These are phyloP conservation scores for Coemansia sp. DNA, from an alignment of 192 early-diverging fungal genomes.

Conservation along the genomic window DNA sequence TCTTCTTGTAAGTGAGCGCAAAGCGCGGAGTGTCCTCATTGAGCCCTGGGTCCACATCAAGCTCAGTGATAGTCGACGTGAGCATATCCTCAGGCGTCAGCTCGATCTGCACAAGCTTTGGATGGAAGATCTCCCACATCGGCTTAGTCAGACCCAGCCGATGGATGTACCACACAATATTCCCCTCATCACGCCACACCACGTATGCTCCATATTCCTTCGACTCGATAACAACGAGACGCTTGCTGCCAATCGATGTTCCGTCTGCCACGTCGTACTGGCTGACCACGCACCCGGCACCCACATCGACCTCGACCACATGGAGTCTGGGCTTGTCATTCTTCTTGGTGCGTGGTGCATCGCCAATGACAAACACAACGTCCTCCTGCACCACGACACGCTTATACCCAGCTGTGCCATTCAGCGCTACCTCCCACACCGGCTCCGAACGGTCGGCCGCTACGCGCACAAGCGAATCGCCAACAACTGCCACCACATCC, in stretches of 20 bases:
- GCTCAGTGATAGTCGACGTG: slow-evolving; percentile 38
- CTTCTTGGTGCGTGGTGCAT: slow-evolving; percentile 28
- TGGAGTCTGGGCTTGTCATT: slow-evolving; percentile 23
- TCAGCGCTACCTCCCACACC: slow-evolving; percentile 40
- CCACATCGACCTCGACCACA: slow-evolving; percentile 37
- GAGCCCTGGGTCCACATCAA: slow-evolving; percentile 30
- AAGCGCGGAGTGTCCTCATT: slow-evolving; percentile 27
- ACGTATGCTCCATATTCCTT: slow-evolving; percentile 45
- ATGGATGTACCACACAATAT: slow-evolving; percentile 50
- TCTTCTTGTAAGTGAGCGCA: slow-evolving; percentile 34
- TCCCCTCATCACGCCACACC: slow-evolving; percentile 55
- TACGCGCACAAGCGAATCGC: slow-evolving; percentile 41
- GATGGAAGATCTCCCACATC: slow-evolving; percentile 45
- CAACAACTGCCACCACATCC: slow-evolving; percentile 45
- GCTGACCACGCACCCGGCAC: slow-evolving; percentile 29
- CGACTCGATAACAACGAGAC: slow-evolving; percentile 38
- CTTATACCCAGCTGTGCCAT: slow-evolving; percentile 33
- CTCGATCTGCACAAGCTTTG: slow-evolving; percentile 42
- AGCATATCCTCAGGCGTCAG: slow-evolving; percentile 48
- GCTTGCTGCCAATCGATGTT: slow-evolving; percentile 19
- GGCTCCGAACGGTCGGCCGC: slow-evolving; percentile 14
- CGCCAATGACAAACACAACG: slow-evolving; percentile 38
- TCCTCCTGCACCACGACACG: slow-evolving; percentile 41
- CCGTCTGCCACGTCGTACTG: slow-evolving; percentile 47
- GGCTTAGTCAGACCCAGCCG: slow-evolving; percentile 32